Base-by-base conservation (phyloP, 441 rosid genomes). In the Populus hybrid region DNA sequence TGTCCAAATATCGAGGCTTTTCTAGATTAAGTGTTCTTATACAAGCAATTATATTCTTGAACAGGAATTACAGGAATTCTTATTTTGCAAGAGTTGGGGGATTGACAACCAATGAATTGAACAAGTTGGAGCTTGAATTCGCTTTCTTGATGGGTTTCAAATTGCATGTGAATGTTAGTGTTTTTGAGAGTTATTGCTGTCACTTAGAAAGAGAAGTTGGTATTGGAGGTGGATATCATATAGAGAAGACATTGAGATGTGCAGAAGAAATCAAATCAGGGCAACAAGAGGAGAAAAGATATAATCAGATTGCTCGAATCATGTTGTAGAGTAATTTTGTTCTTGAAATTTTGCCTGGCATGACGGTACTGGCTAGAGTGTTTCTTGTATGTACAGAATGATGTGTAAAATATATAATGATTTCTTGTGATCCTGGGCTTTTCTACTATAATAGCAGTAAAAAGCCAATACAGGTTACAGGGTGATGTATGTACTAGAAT, bases 41-140 rank as follows among this genome's bases (percentile, higher is more conserved):
- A 19, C 2, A 59, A 59, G 24, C 5, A 59, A 63, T 65, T 23
- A 7, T 34, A 65, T 67, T 3, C 61, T 76, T 28, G 42, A 71
- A 64, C 91, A 95, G 98, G 91, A 91, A 91, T 72, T 95, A 89
- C 80, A 91, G 90, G 73, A 93, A 93, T 61, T 92, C 97, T 0
- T 91, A 91, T 79, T 95, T 86, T 64, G 98, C 98, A 4, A 82
- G 89, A 82, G 96, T 95, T 6, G 98, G 98, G 3, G 98, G 98
- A 36, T 75, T 95, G 80, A 86, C 82, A 71, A 91, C 90, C 8
- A 82, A 76, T 6, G 98, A 92, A 28, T 69, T 95, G 75, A 95
- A 95, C 85, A 84, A 84, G 4, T 26, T 93, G 90, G 98, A 95
- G 79, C 42, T 95, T 10, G 95, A 95, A 70, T 89, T 95, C 32